Evolutionary conservation across 176 grass and related monocot species (phyloP).

Genomic region (Otatea glauca): DNA sequence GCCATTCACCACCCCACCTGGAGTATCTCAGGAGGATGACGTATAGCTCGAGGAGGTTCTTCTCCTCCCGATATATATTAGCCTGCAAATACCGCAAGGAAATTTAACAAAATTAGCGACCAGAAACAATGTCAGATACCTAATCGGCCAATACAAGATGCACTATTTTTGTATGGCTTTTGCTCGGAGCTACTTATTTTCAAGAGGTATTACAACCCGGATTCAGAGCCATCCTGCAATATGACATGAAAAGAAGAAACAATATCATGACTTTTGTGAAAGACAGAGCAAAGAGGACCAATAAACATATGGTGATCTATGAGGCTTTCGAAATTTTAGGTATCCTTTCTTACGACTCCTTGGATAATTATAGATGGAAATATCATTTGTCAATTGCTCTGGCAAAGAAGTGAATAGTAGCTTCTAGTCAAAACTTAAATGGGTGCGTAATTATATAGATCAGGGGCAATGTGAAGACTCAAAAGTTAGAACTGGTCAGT

Average conservation of each 20-base stretch:
- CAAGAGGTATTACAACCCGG: too few species aligned
- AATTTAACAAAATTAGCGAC: too few species aligned
- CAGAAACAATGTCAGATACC: too few species aligned
- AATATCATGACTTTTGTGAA: background rate
- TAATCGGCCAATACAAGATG: too few species aligned
- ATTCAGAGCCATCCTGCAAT: slow-evolving; percentile 63
- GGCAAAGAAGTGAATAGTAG: background rate
- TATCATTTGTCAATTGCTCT: background rate
- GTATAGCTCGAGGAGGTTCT: too few species aligned
- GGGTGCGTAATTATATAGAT: background rate
- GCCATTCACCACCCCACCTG: background rate
- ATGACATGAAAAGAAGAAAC: slow-evolving; percentile 13
- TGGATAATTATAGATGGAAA: background rate
- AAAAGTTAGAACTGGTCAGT: background rate
- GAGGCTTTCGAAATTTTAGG: background rate
- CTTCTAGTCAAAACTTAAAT: slow-evolving; percentile 11
- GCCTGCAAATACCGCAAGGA: too few species aligned
- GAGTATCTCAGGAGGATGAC: background rate
- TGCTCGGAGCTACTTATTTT: too few species aligned
- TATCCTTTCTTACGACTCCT: background rate
- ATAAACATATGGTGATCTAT: background rate
- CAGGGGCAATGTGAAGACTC: background rate
- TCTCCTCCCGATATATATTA: background rate
- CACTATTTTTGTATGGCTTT: too few species aligned
- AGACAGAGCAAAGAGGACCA: background rate